A percentile compares a stretch with the other conserved stretches of the same genome.
Conservation (phyloP, 2,329 filamentous ascomycete genomes). For the Fusarium xylarioides region DNA sequence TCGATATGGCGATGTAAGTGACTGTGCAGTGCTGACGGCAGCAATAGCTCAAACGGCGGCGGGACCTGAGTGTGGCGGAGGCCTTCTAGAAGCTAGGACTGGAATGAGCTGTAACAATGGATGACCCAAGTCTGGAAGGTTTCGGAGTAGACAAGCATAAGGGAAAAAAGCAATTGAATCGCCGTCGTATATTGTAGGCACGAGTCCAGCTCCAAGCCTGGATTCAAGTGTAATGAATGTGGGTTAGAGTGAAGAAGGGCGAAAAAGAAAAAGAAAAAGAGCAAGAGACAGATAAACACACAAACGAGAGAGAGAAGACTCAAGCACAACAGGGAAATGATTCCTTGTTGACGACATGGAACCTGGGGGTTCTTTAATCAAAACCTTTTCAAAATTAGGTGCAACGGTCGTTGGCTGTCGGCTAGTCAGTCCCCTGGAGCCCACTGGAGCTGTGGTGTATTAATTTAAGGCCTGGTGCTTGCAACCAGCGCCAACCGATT, state of each 20-base stretch:
- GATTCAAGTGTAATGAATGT: constrained; percentile 22
- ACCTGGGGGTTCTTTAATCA: constrained; percentile 31
- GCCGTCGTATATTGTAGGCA: constrained; percentile 18
- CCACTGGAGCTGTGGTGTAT: constrained; percentile 16
- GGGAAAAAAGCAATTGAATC: constrained; percentile 8
- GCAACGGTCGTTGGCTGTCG: constrained; percentile 25
- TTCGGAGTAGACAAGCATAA: neutral
- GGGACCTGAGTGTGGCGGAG: constrained; percentile 17
- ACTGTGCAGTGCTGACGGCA: constrained; percentile 31
- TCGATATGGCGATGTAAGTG: constrained; percentile 9
- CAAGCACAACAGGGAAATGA: constrained; percentile 19
- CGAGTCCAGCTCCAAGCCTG: constrained; percentile 37
- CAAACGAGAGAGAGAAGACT: constrained; percentile 9
- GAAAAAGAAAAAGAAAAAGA: neutral
- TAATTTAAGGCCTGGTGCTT: constrained; percentile 41
- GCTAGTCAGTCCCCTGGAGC: constrained; percentile 17
- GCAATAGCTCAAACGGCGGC: constrained; percentile 10
- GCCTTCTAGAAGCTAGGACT: constrained; percentile 18
- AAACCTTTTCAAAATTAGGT: constrained; percentile 25
- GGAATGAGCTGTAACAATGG: neutral
- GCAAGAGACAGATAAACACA: neutral
- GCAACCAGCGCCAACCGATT: constrained; percentile 31
- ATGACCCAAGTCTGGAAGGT: constrained; percentile 2
- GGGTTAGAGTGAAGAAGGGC: constrained; percentile 1
- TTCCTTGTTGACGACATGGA: constrained; percentile 29